phyloP scores from a whole-genome alignment of 805 yeast genomes.

The Tanozyma kutaoensis region DNA sequence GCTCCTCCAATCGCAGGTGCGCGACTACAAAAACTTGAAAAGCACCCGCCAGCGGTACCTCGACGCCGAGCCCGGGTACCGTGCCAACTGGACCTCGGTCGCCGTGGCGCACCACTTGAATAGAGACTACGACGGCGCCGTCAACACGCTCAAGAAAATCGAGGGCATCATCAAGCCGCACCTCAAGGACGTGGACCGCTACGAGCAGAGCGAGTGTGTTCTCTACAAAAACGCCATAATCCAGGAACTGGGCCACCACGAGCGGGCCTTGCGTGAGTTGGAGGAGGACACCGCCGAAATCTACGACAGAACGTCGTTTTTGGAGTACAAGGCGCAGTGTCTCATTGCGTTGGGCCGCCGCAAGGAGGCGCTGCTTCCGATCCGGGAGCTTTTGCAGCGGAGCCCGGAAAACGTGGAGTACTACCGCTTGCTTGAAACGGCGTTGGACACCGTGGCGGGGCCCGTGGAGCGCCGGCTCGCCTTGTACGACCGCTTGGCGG shows the following conservation, averaged over 20 bases:
- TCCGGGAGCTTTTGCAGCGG: slow-evolving; percentile 60
- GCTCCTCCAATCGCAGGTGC: slow-evolving; percentile 62
- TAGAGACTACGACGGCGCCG: slow-evolving; percentile 54
- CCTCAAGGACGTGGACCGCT: slow-evolving; percentile 49
- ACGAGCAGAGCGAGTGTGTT: slow-evolving; percentile 71
- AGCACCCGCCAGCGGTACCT: slow-evolving; percentile 56
- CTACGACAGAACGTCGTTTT: slow-evolving; percentile 43
- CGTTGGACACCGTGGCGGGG: slow-evolving; percentile 36
- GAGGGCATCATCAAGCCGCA: slow-evolving; percentile 65
- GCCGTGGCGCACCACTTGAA: slow-evolving; percentile 78
- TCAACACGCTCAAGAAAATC: slow-evolving; percentile 57
- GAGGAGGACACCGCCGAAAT: slow-evolving; percentile 34
- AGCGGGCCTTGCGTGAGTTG: slow-evolving; percentile 50
- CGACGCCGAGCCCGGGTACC: slow-evolving; percentile 63
- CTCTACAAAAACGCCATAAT: slow-evolving; percentile 62
- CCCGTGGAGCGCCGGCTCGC: slow-evolving; percentile 37
- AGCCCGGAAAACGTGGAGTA: slow-evolving; percentile 72
- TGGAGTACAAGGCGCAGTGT: slow-evolving; percentile 58
- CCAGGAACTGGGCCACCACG: slow-evolving; percentile 46
- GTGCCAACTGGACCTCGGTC: slow-evolving; percentile 83
- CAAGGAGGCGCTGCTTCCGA: slow-evolving; percentile 55
- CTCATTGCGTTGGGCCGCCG: slow-evolving; percentile 40
- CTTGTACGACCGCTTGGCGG: slow-evolving; percentile 51
- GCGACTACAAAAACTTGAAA: slow-evolving; percentile 55
- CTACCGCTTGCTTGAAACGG: slow-evolving; percentile 51